Evolutionary conservation across 257 asterid species (phyloP).

Genomic region (Solanum paucissectum): DNA sequence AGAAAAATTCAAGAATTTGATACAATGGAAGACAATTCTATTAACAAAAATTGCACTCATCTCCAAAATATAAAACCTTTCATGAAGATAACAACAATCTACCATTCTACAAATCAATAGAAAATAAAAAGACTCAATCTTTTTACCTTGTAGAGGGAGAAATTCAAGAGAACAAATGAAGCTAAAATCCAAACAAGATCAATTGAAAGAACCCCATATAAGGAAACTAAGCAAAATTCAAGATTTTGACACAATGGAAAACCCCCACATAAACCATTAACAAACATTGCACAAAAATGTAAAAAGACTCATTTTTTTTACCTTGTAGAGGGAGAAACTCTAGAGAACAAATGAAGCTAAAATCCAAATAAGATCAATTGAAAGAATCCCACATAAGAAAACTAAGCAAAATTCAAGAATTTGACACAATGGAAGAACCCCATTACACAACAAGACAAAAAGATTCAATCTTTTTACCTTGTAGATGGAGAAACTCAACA

Average conservation of each 20-base stretch:
- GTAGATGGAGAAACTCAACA: conserved; percentile 23
- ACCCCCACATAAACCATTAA: not conserved
- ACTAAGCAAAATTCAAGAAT: not conserved
- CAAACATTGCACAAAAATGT: not conserved
- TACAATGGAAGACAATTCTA: not conserved
- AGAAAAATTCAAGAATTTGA: not conserved
- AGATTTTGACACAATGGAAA: not conserved
- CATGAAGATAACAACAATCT: not conserved
- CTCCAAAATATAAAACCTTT: too few relatives aligned
- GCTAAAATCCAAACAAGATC: conserved; percentile 24
- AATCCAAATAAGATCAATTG: conserved; percentile 21
- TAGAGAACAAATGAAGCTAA: not conserved
- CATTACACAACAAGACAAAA: not conserved
- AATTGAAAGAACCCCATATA: not conserved
- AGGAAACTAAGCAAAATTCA: not conserved
- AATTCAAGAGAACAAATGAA: not conserved
- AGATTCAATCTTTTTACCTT: conserved; percentile 23
- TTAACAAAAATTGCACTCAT: not conserved
- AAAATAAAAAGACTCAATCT: too few relatives aligned
- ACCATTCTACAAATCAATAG: not conserved
- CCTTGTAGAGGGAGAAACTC: conserved; percentile 43
- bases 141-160: not conserved
- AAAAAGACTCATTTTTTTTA: not conserved
- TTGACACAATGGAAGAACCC: not conserved
- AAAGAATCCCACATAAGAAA: not conserved